Percentiles rank a stretch among this genome's conserved stretches.
Evolutionary conservation across 148 eudicot species (phyloP).

Genomic region (Rhododendron williamsianum): DNA sequence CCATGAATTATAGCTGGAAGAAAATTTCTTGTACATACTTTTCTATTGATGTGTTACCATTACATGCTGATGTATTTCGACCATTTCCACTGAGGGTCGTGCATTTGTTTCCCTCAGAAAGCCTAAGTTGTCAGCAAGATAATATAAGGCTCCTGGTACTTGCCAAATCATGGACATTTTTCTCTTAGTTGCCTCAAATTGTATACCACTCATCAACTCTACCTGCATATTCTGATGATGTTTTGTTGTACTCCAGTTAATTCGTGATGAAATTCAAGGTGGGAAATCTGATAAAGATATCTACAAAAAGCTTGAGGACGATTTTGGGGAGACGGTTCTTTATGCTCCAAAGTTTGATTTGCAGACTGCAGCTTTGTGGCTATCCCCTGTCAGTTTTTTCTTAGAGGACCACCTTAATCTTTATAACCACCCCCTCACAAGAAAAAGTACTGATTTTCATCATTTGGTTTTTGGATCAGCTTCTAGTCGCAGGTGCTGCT

Average conservation of each 20-base stretch:
- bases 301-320: slow-evolving; percentile 86
- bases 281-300: slow-evolving; percentile 88
- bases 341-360: slow-evolving; percentile 75
- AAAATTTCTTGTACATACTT: too few relatives aligned
- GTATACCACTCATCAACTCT: background rate
- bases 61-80: too few relatives aligned
- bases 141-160: background rate
- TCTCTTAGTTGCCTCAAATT: background rate
- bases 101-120: too few relatives aligned
- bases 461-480: slow-evolving; percentile 32
- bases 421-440: background rate
- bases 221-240: slow-evolving; percentile 9
- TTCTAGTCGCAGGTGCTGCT: slow-evolving; percentile 71
- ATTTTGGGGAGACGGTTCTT: slow-evolving; percentile 83
- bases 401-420: background rate
- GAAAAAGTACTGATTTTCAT: background rate
- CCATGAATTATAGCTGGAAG: background rate
- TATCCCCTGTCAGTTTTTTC: slow-evolving; percentile 64
- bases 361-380: slow-evolving; percentile 96
- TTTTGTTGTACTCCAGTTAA: slow-evolving; percentile 48
- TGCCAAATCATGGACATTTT: background rate
- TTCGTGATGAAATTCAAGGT: slow-evolving; percentile 85
- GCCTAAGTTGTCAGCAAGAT: background rate
- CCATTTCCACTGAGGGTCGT: too few relatives aligned
- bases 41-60: too few relatives aligned